Base-by-base conservation (phyloP, 805 yeast genomes). In the Cyberlindnera mycetangii region DNA sequence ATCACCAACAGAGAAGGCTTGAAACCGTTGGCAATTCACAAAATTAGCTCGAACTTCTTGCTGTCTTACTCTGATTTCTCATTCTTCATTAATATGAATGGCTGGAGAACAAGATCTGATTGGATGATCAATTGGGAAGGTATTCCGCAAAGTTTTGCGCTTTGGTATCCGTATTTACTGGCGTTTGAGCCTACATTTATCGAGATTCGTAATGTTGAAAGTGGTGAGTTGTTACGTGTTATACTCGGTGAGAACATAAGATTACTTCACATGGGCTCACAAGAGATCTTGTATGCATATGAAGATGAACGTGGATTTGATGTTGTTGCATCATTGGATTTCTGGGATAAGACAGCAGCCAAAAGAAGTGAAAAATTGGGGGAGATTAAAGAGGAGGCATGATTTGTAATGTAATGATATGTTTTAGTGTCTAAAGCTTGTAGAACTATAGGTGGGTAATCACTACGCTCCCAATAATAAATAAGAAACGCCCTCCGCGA, bases 91-190 rank as follows among this genome's bases (percentile, higher is more conserved):
- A 90, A 93, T 59, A 77, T 85, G 47, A 90, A 90, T 63, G 99
- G 99, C 19, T 93, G 99, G 99, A 77, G 97, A 55, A 84, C 95
- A 16, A 80, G 90, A 51, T 88, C 93, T 35, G 92, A 88, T 41
- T 90, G 96, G 90, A 85, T 90, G 52, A 84, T 93, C 41, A 82
- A 85, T 60, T 93, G 99, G 99, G 98, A 93, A 67, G 97, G 98
- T 30, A 78, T 82, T 41, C 98, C 99, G 6, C 93, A 85, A 59
- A 81, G 83, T 49, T 89, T 93, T 64, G 95, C 97, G 15, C 73
- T 93, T 37, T 89, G 95, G 77, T 92, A 90, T 67, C 99, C 99
- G 4, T 92, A 89, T 60, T 71, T 93, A 43, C 68, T 93, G 40
- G 93, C 97, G 5, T 93, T 93, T 67, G 98, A 92, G 61, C 78